Conservation (phyloP, 164 flowering plant species). For the Euptelea pleiosperma region DNA sequence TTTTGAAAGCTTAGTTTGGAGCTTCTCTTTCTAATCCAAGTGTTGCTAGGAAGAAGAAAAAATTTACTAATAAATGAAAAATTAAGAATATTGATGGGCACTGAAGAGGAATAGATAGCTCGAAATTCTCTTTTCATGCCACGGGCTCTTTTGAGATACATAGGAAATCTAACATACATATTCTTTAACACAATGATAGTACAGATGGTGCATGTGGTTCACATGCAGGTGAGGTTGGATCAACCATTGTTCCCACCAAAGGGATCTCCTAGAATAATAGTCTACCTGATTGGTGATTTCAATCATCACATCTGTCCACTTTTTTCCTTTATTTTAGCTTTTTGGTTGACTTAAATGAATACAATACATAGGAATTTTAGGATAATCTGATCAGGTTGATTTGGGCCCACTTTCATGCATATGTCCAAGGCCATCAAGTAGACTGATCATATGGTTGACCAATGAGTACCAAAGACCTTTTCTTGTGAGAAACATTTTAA, state of each 20-base stretch:
- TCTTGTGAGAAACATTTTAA: no score
- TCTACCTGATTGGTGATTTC: neutral
- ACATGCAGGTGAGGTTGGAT: neutral
- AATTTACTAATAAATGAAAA: neutral
- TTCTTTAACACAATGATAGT: neutral
- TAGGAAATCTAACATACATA: neutral
- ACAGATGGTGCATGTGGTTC: neutral
- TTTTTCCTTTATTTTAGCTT: neutral
- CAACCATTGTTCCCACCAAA: neutral
- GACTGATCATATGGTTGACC: no score
- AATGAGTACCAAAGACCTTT: no score
- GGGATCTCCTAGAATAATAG: neutral
- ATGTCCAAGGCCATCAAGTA: no score
- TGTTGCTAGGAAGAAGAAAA: neutral
- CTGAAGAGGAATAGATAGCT: no score
- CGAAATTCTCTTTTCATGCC: neutral
- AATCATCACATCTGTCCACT: neutral
- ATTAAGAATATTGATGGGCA: no score
- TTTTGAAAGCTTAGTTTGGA: constrained; percentile 3
- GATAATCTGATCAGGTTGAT: neutral
- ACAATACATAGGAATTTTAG: neutral
- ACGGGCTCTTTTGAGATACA: neutral
- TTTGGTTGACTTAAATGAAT: no score
- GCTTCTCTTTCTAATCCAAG: neutral
- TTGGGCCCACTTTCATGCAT: no score